Conservation (phyloP, 768 basidiomycete species). For the Termitomyces sp. region DNA sequence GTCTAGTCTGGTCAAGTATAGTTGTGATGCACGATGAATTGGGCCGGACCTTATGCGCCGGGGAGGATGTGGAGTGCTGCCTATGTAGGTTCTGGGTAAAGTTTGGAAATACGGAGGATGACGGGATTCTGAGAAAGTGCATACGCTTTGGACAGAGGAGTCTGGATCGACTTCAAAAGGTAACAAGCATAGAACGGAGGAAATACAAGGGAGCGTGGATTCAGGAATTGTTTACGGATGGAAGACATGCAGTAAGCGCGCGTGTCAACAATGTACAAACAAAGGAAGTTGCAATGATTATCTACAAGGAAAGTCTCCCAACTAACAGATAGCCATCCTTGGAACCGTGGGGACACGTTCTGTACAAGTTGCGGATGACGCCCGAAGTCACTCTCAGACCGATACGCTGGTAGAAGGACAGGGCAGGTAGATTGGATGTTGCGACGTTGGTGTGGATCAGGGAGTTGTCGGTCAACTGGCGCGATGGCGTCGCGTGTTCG, state of each 20-base stretch:
- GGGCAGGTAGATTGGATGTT: constrained; percentile 33
- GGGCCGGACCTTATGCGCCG: constrained; percentile 48
- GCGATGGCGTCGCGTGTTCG: constrained; percentile 17
- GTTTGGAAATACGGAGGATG: neutral
- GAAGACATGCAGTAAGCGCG: neutral
- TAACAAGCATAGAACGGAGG: constrained; percentile 82
- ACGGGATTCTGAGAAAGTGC: constrained; percentile 2
- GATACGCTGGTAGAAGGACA: constrained; percentile 38
- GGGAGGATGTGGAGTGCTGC: constrained; percentile 64
- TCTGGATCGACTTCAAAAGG: constrained; percentile 62
- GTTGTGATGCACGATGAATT: neutral
- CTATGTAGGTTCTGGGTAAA: constrained; percentile 60
- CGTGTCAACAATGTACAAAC: neutral
- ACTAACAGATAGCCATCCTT: constrained; percentile 38
- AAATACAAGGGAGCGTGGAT: constrained; percentile 31
- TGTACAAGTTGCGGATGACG: constrained; percentile 33
- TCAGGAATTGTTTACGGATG: neutral
- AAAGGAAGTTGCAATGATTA: neutral
- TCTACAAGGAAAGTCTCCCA: constrained; percentile 20
- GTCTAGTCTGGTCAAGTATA: constrained; percentile 29
- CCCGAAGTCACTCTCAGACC: constrained; percentile 30
- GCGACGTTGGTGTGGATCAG: constrained; percentile 39
- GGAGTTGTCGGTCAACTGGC: constrained; percentile 16
- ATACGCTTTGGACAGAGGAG: constrained; percentile 40
- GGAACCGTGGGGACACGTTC: constrained; percentile 26